Evolutionary conservation across 2,329 filamentous ascomycete species (phyloP).

Genomic region (Fusarium albidum): DNA sequence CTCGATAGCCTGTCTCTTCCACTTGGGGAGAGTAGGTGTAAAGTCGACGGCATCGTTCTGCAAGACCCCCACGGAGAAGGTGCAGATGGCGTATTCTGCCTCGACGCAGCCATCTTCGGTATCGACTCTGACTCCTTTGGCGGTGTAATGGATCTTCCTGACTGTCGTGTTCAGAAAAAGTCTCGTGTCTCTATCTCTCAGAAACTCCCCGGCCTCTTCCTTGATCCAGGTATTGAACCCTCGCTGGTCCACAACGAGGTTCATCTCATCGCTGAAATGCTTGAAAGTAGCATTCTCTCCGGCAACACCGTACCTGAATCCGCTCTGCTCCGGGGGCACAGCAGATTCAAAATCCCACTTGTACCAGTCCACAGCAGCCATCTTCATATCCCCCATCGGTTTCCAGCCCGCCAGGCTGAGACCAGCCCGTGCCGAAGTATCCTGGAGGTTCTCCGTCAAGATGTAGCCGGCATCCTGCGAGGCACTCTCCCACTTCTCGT

Average conservation of each 20-base stretch:
- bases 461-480: slow-evolving; percentile 64
- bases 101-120: slow-evolving; percentile 63
- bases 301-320: slow-evolving; percentile 62
- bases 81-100: slow-evolving; percentile 70
- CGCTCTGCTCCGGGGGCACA: slow-evolving; percentile 62
- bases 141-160: slow-evolving; percentile 60
- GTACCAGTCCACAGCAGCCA: slow-evolving; percentile 71
- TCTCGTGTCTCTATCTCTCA: slow-evolving; percentile 61
- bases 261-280: slow-evolving; percentile 68
- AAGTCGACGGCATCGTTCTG: slow-evolving; percentile 69
- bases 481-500: slow-evolving; percentile 53
- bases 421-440: slow-evolving; percentile 66
- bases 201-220: slow-evolving; percentile 65
- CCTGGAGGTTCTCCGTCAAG: slow-evolving; percentile 67
- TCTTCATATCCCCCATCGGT: slow-evolving; percentile 59
- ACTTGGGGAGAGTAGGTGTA: slow-evolving; percentile 64
- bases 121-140: slow-evolving; percentile 60
- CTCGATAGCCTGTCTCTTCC: slow-evolving; percentile 71
- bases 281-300: slow-evolving; percentile 69
- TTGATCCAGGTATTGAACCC: slow-evolving; percentile 68
- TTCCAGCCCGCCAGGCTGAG: slow-evolving; percentile 70
- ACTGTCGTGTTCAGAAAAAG: slow-evolving; percentile 67
- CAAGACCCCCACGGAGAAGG: slow-evolving; percentile 73
- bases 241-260: slow-evolving; percentile 67
- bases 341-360: slow-evolving; percentile 66